Percentiles rank a stretch among this genome's conserved stretches.
These are phyloP conservation scores for Papiliotrema laurentii DNA, from an alignment of 1,284 basidiomycete species.

Conservation along the genomic window DNA sequence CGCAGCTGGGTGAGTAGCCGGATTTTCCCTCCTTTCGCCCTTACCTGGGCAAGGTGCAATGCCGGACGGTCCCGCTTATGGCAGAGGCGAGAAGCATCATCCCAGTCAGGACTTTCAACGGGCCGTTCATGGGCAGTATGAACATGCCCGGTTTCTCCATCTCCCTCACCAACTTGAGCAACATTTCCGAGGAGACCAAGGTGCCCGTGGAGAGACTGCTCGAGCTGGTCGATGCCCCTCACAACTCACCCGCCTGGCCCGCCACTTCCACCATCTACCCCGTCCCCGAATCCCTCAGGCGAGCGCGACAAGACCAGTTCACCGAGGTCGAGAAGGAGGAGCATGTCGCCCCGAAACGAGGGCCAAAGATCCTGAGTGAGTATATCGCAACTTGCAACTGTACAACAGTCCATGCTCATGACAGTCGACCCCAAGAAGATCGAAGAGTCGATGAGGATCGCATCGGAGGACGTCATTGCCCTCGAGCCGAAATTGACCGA, in stretches of 20 bases:
- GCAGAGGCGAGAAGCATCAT: conserved; percentile 25
- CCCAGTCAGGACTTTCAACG: conserved; percentile 48
- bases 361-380: conserved; percentile 31
- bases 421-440: conserved; percentile 12
- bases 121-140: conserved; percentile 52
- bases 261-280: conserved; percentile 39
- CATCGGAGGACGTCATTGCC: conserved; percentile 34
- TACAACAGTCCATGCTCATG: no score
- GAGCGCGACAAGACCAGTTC: conserved; percentile 31
- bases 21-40: neutral
- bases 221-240: conserved; percentile 49
- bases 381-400: neutral
- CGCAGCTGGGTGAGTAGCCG: conserved; percentile 41
- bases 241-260: conserved; percentile 48
- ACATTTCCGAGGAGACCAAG: conserved; percentile 28
- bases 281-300: conserved; percentile 20
- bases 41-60: neutral
- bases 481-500: conserved; percentile 50
- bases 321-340: conserved; percentile 34
- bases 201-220: conserved; percentile 36
- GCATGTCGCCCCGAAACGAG: conserved; percentile 15
- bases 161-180: conserved; percentile 50
- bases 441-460: conserved; percentile 24
- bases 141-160: conserved; percentile 52
- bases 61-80: conserved; percentile 15